Conservation (phyloP, 306 rosid genomes). For the Sicyos edulis region DNA sequence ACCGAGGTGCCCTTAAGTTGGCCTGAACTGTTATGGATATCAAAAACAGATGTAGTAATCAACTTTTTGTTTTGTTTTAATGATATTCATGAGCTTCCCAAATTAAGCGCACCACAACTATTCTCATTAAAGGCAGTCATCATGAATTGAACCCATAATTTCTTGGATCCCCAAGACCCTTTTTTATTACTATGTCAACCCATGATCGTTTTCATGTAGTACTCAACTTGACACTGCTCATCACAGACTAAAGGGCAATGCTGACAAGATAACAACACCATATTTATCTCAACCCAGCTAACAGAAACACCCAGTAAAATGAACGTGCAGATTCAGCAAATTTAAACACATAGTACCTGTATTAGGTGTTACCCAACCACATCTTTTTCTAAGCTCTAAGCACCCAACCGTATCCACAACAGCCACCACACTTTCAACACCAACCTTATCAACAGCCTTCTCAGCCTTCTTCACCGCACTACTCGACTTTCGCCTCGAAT, state of each 20-base stretch:
- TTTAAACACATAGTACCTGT: constrained; percentile 41
- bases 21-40: no score
- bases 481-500: constrained; percentile 38
- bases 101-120: no score
- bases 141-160: no score
- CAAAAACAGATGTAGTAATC: neutral
- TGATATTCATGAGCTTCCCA: no score
- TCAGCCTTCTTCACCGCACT: constrained; percentile 29
- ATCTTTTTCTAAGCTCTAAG: constrained; percentile 65
- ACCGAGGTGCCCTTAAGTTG: no score
- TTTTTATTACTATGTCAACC: no score
- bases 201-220: no score
- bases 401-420: constrained; percentile 35
- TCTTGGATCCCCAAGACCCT: no score
- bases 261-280: neutral
- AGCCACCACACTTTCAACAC: constrained; percentile 28
- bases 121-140: no score
- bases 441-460: constrained; percentile 29
- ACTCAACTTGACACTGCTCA: neutral
- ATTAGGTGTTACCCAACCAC: constrained; percentile 70
- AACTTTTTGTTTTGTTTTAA: neutral
- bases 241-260: neutral
- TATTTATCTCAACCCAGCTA: neutral
- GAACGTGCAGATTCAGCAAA: constrained; percentile 1
- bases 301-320: neutral